Evolutionary conservation across 495 filamentous ascomycete species (phyloP), one percentile per base, ranked within the genome.

Genomic region (Lentithecium fluviatile): DNA sequence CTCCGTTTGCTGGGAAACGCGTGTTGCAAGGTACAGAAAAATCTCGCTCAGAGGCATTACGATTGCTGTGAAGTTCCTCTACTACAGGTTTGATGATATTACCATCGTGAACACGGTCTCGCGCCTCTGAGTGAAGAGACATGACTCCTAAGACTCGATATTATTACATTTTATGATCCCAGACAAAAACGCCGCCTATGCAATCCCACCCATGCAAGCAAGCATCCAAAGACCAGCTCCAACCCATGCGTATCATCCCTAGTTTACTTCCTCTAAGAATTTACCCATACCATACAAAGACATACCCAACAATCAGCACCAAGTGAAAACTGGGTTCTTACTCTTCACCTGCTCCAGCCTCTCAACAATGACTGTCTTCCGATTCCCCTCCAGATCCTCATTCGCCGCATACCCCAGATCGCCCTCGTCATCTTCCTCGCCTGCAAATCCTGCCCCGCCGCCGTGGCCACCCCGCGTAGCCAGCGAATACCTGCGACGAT

Each of bases 281-380:
- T 24, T 29, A 56, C 45, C 6, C 10, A 38, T 43, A 46, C 37
- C 11, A 55, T 32, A 48, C 8, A 2, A 20, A 24, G 1, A 46
- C 23, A 17, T 17, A 13, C 11, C 26, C 21, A 17, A 42, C 24
- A 45, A 49, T 81, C 77, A 97, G 81, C 95, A 98, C 90, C 94
- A 98, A 38, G 89, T 96, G 75, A 98, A 98, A 13, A 98, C 90
- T 15, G 94, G 94, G 72, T 95, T 94, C 73, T 87, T 89, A 73
- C 84, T 88, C 78, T 97, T 97, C 29, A 98, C 93, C 48, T 91
- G 87, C 78, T 97, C 94, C 52, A 98, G 71, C 67, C 94, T 78
- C 77, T 98, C 94, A 38, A 97, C 93, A 79, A 97, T 97, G 40
- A 98, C 95, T 74, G 91, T 92, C 59, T 91, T 82, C 72, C 86